Base-by-base conservation (phyloP, 768 basidiomycete genomes). In the Lactarius akahatsu region DNA sequence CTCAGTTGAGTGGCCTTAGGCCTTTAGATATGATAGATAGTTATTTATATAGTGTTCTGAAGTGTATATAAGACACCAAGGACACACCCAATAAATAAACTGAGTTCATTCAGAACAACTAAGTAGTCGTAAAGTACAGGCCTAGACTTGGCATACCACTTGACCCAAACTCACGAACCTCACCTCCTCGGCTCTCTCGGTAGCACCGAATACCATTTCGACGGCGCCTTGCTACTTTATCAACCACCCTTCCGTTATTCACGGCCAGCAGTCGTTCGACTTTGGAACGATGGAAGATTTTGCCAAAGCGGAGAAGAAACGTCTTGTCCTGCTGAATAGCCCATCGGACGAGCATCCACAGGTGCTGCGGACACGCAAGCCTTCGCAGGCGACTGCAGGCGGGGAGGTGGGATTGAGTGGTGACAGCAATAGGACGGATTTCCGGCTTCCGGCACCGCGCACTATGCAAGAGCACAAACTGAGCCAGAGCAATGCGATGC, bases 401-500 rank as follows among this genome's bases (percentile, higher is more conserved):
- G 70, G 65, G 45, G 72, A 72, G 15, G 67, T 63, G 26, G 69
- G 65, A 28, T 67, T 71, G 1, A 66, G 68, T 28, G 61, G 66
- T 41, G 38, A n/a, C n/a, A n/a, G n/a, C n/a, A n/a, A n/a, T n/a
- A n/a, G 36, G n/a, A 60, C 73, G 15, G 66, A 69, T 30, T 70
- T 72, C 55, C 60, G 32, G 20, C 61, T 69, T 20, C 76, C 73
- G 30, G 76, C 83, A 2, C 73, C 85, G 3, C 88, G 92, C 47
- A 89, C 83, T 2, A 70, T 85, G 6, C 88, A 93, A 54, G 91
- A 92, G 67, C 89, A 96, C 57, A 96, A 94, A 72, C 81, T 96
- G 63, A 94, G 91, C 71, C 89, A 94, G 73, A 92, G 89, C 70
- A 89, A 86, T 59, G 84, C 89, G 0, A 76, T 83, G 57, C 90